Evolutionary conservation across 768 basidiomycete genomes (phyloP).

Genomic region (Suillus subluteus): DNA sequence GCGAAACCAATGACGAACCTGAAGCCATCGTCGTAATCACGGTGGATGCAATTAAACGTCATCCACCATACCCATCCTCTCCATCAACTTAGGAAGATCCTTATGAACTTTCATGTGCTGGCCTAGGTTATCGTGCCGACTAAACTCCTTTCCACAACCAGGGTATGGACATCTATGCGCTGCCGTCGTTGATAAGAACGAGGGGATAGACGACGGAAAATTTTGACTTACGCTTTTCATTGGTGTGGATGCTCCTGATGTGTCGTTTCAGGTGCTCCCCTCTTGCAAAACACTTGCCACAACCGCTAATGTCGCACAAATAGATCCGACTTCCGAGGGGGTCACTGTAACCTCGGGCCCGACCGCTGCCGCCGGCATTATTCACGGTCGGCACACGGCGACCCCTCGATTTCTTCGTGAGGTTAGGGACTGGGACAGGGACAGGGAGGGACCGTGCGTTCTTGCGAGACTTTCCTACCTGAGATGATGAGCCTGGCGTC

Average conservation of each 20-base stretch:
- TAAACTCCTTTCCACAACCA: constrained; percentile 83
- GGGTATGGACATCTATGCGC: constrained; percentile 83
- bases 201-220: constrained; percentile 14
- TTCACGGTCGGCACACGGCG: constrained; percentile 62
- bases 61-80: constrained; percentile 20
- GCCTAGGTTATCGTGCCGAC: constrained; percentile 84
- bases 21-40: not conserved
- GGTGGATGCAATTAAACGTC: not conserved
- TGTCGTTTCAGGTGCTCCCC: constrained; percentile 92
- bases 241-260: constrained; percentile 85
- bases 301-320: constrained; percentile 78
- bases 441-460: constrained; percentile 48
- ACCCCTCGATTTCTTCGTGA: constrained; percentile 73
- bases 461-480: constrained; percentile 34
- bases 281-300: constrained; percentile 86
- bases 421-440: constrained; percentile 67
- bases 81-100: constrained; percentile 34
- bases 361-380: constrained; percentile 28
- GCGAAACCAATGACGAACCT: not conserved
- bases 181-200: constrained; percentile 34
- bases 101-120: constrained; percentile 88
- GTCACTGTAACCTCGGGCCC: constrained; percentile 35
- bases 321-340: constrained; percentile 56
- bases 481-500: constrained; percentile 29
- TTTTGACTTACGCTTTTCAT: constrained; percentile 80